These are phyloP conservation scores for Macaranga tanarius DNA, from an alignment of 441 rosid genomes.

Conservation along the genomic window DNA sequence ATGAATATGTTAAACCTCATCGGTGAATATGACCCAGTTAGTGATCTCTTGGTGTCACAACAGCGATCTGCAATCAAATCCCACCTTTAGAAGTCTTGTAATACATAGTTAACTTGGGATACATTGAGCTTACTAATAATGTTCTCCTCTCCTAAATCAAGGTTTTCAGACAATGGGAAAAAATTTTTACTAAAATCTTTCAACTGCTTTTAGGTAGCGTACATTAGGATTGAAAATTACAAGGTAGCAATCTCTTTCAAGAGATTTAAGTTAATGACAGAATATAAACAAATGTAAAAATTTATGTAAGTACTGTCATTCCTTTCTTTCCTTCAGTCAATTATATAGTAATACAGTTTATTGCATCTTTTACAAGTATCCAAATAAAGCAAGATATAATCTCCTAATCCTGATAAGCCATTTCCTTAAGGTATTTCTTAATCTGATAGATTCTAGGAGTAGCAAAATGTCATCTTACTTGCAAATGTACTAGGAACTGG, in stretches of 20 bases:
- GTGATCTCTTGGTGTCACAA: not conserved
- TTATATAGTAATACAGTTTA: too few relatives aligned
- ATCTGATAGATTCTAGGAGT: not conserved
- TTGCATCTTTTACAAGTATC: too few relatives aligned
- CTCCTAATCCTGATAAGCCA: not conserved
- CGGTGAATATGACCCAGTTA: not conserved
- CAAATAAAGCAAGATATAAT: not conserved
- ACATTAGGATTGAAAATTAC: not conserved
- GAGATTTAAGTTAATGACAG: not conserved
- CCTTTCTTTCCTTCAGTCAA: not conserved
- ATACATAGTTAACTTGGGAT: too few relatives aligned
- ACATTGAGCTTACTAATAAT: not conserved
- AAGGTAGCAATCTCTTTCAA: not conserved
- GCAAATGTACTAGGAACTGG: slow-evolving; percentile 16
- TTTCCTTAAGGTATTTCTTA: not conserved
- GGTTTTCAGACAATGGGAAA: not conserved
- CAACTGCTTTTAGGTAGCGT: not conserved
- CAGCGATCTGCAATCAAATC: not conserved
- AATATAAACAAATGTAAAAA: too few relatives aligned
- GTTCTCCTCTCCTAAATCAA: not conserved
- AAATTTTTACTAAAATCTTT: not conserved
- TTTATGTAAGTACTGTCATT: not conserved
- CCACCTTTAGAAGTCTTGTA: too few relatives aligned
- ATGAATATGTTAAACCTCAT: not conserved
- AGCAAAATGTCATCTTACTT: slow-evolving; percentile 16